phyloP scores from a whole-genome alignment of 257 asterid genomes.

The Plantago ovata region DNA sequence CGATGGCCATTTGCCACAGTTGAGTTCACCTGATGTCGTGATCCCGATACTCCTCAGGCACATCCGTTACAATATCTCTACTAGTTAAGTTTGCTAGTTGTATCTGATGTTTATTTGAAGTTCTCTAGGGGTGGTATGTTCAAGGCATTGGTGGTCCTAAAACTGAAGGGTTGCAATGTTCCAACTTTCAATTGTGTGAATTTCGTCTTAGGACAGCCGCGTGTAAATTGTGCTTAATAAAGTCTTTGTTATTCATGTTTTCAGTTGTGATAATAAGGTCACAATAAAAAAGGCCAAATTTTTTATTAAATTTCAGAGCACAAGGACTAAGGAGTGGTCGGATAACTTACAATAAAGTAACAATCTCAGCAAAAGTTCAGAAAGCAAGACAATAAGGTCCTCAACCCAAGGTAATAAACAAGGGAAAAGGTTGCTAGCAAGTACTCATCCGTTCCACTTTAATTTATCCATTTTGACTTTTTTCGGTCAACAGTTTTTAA shows the following conservation, averaged over 20 bases:
- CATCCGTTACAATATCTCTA: constrained; percentile 34
- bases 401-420: too few relatives aligned
- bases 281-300: too few relatives aligned
- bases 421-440: too few relatives aligned
- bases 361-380: too few relatives aligned
- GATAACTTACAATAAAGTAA: too few relatives aligned
- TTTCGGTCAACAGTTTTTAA: too few relatives aligned
- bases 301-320: too few relatives aligned
- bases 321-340: too few relatives aligned
- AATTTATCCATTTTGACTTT: too few relatives aligned
- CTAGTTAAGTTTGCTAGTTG: neutral
- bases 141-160: neutral
- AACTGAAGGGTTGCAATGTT: neutral
- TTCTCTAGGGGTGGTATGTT: neutral
- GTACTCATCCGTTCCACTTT: too few relatives aligned
- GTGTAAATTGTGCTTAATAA: neutral
- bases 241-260: neutral
- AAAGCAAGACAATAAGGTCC: too few relatives aligned
- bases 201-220: neutral
- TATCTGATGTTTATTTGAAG: neutral
- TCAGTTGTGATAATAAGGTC: too few relatives aligned
- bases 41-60: constrained; percentile 64
- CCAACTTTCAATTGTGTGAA: neutral
- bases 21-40: constrained; percentile 59
- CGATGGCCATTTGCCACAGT: constrained; percentile 77